Evolutionary conservation across 768 basidiomycete species (phyloP).

Genomic region (Boletus subcaerulescens): DNA sequence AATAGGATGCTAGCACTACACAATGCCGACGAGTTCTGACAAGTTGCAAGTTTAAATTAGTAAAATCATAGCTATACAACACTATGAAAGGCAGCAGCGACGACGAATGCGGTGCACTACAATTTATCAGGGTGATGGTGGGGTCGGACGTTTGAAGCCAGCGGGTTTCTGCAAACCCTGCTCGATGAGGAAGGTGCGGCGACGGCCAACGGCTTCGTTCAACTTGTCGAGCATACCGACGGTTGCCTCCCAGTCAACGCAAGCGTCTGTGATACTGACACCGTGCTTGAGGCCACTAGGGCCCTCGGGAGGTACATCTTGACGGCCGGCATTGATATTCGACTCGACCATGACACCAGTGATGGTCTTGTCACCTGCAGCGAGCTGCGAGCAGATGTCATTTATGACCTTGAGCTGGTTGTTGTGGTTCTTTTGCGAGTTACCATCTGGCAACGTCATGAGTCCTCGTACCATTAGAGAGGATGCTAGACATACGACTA

Average conservation of each 20-base stretch:
- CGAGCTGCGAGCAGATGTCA: constrained; percentile 71
- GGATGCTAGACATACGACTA: constrained; percentile 52
- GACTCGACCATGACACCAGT: constrained; percentile 98
- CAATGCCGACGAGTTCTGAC: neutral
- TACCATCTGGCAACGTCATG: constrained; percentile 61
- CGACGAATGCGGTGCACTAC: neutral
- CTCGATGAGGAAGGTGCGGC: constrained; percentile 25
- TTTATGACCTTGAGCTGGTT: constrained; percentile 85
- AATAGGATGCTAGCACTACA: neutral
- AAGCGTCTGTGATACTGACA: constrained; percentile 90
- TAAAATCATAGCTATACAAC: constrained; percentile 2
- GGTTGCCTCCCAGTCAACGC: constrained; percentile 83
- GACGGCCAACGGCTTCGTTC: constrained; percentile 43
- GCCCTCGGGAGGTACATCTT: constrained; percentile 80
- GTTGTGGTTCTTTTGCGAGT: constrained; percentile 92
- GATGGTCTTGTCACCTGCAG: constrained; percentile 63
- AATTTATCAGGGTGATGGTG: constrained; percentile 11
- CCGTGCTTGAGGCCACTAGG: constrained; percentile 70
- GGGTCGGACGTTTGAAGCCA: constrained; percentile 22
- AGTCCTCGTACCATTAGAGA: neutral
- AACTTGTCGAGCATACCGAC: constrained; percentile 70
- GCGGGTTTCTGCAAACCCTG: constrained; percentile 26
- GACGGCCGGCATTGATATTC: constrained; percentile 86
- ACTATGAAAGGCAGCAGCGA: neutral
- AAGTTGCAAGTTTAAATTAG: constrained; percentile 1